Evolutionary conservation across 2,329 filamentous ascomycete species (phyloP).

Genomic region (Didymella exigua): DNA sequence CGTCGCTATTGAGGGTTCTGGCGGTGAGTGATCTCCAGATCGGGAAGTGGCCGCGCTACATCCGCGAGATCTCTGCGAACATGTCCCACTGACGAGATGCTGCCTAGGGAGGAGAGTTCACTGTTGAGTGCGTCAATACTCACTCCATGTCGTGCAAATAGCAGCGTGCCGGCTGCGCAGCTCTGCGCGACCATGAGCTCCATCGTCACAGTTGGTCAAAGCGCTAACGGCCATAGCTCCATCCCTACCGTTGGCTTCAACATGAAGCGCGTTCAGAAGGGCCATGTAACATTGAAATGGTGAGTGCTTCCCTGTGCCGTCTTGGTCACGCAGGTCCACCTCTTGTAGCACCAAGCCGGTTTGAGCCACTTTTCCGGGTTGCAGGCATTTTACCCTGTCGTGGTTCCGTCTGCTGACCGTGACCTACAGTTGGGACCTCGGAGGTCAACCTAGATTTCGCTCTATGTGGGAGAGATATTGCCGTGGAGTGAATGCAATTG

Average conservation of each 20-base stretch:
- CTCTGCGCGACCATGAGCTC: slow-evolving; percentile 38
- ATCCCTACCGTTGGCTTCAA: slow-evolving; percentile 99
- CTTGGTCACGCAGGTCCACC: slow-evolving; percentile 45
- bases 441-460: slow-evolving; percentile 93
- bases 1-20: slow-evolving; percentile 88
- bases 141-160: slow-evolving; percentile 33
- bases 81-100: slow-evolving; percentile 35
- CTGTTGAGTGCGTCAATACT: slow-evolving; percentile 81
- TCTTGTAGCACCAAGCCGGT: slow-evolving; percentile 45
- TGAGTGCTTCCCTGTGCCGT: slow-evolving; percentile 50
- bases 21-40: slow-evolving; percentile 71
- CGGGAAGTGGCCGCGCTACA: slow-evolving; percentile 39
- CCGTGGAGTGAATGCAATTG: slow-evolving; percentile 94
- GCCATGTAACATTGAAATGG: slow-evolving; percentile 98
- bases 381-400: slow-evolving; percentile 37
- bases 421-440: slow-evolving; percentile 81
- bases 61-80: slow-evolving; percentile 26
- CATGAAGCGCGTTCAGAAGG: slow-evolving; percentile 97
- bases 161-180: slow-evolving; percentile 33
- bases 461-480: slow-evolving; percentile 99
- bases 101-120: slow-evolving; percentile 92
- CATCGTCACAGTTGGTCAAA: slow-evolving; percentile 34
- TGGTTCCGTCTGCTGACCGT: slow-evolving; percentile 46
- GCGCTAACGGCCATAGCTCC: slow-evolving; percentile 68
- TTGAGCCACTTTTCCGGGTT: slow-evolving; percentile 39